phyloP scores from a whole-genome alignment of 768 basidiomycete genomes.

The Suillus bovinus region DNA sequence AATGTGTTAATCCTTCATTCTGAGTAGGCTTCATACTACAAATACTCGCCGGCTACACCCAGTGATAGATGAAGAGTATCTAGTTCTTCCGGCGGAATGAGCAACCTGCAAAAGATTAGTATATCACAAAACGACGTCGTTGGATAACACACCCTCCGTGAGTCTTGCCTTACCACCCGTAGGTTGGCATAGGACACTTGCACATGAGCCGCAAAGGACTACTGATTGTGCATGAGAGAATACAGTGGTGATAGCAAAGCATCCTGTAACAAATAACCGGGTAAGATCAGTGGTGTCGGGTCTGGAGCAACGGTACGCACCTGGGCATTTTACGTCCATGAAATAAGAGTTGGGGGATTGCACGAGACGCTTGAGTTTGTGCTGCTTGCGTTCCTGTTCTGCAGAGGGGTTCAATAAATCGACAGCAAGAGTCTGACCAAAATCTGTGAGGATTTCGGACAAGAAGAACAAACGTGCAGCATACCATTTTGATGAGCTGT shows the following conservation, averaged over 20 bases:
- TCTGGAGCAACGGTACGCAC: conserved; percentile 43
- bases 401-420: conserved; percentile 96
- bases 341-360: conserved; percentile 99
- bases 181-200: conserved; percentile 94
- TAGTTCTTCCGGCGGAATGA: conserved; percentile 98
- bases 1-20: no score
- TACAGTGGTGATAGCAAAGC: conserved; percentile 94
- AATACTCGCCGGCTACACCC: no score
- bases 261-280: conserved; percentile 51
- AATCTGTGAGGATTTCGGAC: not conserved
- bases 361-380: conserved; percentile 99
- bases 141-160: conserved; percentile 80
- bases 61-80: conserved; percentile 10
- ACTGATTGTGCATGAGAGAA: conserved; percentile 99
- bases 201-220: conserved; percentile 90
- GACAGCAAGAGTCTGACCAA: conserved; percentile 87
- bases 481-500: conserved; percentile 1
- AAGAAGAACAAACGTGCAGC: not conserved
- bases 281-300: conserved; percentile 3
- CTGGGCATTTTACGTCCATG: conserved; percentile 99
- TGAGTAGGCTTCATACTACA: no score
- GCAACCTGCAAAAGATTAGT: conserved; percentile 59
- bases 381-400: conserved; percentile 82
- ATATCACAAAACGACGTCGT: not conserved
- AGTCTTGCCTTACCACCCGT: conserved; percentile 97